Evolutionary conservation across 768 basidiomycete species (phyloP), one percentile per base, ranked within the genome.

Genomic region (Pleurotus eryngii): DNA sequence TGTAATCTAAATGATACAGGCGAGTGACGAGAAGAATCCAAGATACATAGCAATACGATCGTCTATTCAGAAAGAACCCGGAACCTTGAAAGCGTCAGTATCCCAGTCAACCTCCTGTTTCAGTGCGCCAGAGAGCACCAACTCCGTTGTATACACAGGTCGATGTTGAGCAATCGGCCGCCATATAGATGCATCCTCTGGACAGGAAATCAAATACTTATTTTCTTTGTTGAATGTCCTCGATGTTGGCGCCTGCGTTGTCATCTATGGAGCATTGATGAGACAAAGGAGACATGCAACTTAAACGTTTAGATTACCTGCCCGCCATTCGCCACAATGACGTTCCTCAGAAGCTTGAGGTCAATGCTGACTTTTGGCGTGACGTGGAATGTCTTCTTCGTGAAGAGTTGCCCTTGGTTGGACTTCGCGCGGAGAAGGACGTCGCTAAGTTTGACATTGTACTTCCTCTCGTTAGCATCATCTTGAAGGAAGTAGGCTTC

Each of bases 21-120:
- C 30, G 30, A 35, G 30, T 11, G 11, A 11, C 8, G 11, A 9
- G 42, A 45, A 45, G n/a, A n/a, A 45, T 45, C 20, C 42, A 45
- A 45, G 42, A 45, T 45, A 45, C n/a, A 45, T 17, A 45, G 20
- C n/a, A 45, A 45, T 7, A 17, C 7, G 15, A 15, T 45, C 4
- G 14, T 45, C 3, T 40, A 49, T 18, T 59, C 40, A 61, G 15
- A 30, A 61, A 39, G 67, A 64, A 8, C 62, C 67, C 42, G 62
- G 58, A 42, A 81, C 70, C 46, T 62, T 64, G 60, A 73, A 76
- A 5, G 64, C 60, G 4, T 68, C 65, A 45, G 78, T 76, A 22
- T 89, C 78, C 83, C 84, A 89, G 20, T 84, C 82, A 18, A 90
- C 73, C 61, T 85, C 70, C 67, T 92, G 92, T 59, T 74, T 82